These are phyloP conservation scores for Stygiomarasmius scandens DNA, from an alignment of 1,284 basidiomycete species.

Conservation along the genomic window DNA sequence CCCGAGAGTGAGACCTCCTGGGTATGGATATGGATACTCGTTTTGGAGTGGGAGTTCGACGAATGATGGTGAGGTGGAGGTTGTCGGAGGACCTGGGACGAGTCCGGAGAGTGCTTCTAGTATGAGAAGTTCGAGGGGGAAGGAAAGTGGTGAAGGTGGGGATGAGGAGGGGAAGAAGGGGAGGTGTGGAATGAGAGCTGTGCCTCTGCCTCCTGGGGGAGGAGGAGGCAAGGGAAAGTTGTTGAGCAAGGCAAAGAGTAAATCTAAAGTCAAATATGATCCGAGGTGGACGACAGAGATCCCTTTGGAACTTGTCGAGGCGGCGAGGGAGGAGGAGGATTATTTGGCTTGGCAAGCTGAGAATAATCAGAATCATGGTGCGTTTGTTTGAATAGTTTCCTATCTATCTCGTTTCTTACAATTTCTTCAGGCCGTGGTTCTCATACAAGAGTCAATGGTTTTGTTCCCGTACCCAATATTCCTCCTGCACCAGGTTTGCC, in stretches of 20 bases:
- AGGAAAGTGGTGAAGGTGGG: too few species aligned
- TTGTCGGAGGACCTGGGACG: not conserved
- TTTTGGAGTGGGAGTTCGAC: slow-evolving; percentile 11
- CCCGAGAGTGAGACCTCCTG: not conserved
- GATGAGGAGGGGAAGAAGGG: not conserved
- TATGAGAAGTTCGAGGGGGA: too few species aligned
- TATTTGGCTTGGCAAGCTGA: slow-evolving; percentile 49
- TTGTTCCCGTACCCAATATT: slow-evolving; percentile 69
- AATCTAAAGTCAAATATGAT: slow-evolving; percentile 6
- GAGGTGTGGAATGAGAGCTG: not conserved
- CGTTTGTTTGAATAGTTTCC: not conserved
- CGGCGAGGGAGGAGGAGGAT: slow-evolving; percentile 81
- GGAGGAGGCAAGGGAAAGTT: not conserved
- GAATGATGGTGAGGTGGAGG: slow-evolving; percentile 1
- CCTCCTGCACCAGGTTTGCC: slow-evolving; percentile 88
- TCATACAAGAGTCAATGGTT: slow-evolving; percentile 36
- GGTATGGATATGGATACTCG: not conserved
- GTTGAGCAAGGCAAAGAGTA: not conserved
- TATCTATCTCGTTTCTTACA: not conserved
- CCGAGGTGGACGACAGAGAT: slow-evolving; percentile 73
- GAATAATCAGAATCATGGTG: slow-evolving; percentile 31
- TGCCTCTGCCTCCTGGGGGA: not conserved
- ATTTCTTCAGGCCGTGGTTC: not conserved
- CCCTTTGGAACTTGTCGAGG: slow-evolving; percentile 73
- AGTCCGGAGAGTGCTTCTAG: not conserved